Conservation (phyloP, 805 yeast genomes). For the Yamadazyma laniorum region DNA sequence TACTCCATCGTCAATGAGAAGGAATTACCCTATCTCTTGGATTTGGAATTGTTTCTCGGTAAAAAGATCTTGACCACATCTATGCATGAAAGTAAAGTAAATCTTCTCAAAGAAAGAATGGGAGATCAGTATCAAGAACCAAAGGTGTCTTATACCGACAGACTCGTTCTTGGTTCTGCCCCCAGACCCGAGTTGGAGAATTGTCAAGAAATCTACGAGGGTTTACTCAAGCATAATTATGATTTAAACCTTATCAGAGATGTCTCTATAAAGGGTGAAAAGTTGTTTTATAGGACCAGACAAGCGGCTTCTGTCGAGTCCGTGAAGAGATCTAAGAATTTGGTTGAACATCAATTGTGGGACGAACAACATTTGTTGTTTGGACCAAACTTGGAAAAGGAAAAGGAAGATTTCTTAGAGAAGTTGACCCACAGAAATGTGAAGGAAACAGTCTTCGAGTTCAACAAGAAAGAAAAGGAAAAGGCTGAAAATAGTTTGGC, state of each 20-base stretch:
- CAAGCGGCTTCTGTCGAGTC: conserved; percentile 84
- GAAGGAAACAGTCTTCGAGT: conserved; percentile 94
- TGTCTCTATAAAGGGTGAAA: conserved; percentile 86
- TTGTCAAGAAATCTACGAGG: conserved; percentile 68
- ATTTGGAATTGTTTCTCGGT: conserved; percentile 86
- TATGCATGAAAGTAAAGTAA: conserved; percentile 63
- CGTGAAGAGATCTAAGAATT: conserved; percentile 80
- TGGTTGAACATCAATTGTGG: conserved; percentile 71
- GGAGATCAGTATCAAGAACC: conserved; percentile 49
- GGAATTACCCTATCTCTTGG: conserved; percentile 87
- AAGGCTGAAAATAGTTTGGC: conserved; percentile 63
- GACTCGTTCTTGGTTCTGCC: conserved; percentile 78
- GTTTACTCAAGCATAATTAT: conserved; percentile 57
- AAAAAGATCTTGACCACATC: conserved; percentile 69
- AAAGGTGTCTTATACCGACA: conserved; percentile 64
- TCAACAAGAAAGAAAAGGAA: conserved; percentile 47
- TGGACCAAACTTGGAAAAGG: conserved; percentile 72
- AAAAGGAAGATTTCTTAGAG: conserved; percentile 68
- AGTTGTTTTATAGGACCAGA: conserved; percentile 79
- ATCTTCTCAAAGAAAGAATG: conserved; percentile 45
- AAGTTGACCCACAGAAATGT: conserved; percentile 65
- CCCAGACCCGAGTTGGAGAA: conserved; percentile 74
- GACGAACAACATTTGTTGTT: conserved; percentile 81
- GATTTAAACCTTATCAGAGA: conserved; percentile 64
- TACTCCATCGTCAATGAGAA: conserved; percentile 81